Base-by-base conservation (phyloP, 306 rosid genomes). In the Prunus kanzakura region DNA sequence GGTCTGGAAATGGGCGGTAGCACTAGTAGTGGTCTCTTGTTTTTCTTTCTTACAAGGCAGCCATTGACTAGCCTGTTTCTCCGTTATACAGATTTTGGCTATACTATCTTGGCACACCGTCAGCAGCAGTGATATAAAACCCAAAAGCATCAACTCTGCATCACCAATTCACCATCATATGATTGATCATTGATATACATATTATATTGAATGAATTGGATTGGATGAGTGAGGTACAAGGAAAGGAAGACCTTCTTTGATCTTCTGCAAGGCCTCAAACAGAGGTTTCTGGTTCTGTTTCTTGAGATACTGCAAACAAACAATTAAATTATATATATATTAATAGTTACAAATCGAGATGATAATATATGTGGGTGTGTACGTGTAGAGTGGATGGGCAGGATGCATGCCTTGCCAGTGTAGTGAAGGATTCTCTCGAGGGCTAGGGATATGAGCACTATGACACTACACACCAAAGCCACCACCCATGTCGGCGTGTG, bases 401-500 rank as follows among this genome's bases (percentile, higher is more conserved):
- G 43, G 9, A 38, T 38, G 43, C 70, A n/a, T 81, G 57, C 84
- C 84, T 81, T 81, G 65, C 85, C 85, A 20, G 25, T 16, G 64
- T 50, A 61, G 50, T 82, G 85, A 43, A 82, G 74, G 38, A 61
- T 8, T 20, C 85, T 43, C 51, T 82, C 85, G 15, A 73, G 82
- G 30, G 45, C 46, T 16, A 82, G 70, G 49, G 85, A 82, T 25
- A 82, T 77, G 67, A 73, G 4, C 18, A 82, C 85, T 19, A 82
- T 82, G 56, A 82, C 62, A 7, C 79, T 72, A 64, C 79, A 82
- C 47, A 82, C 85, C 18, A 77, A 55, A 11, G 82, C 85, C 35
- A 82, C 85, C 25, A 82, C 82, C 85, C 85, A 82, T 35, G 85
- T 82, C 6, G 85, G 82, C 10, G 85, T 82, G 29, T 76, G 67